phyloP scores from a whole-genome alignment of 306 rosid species.

The Cucurbita moschata region DNA sequence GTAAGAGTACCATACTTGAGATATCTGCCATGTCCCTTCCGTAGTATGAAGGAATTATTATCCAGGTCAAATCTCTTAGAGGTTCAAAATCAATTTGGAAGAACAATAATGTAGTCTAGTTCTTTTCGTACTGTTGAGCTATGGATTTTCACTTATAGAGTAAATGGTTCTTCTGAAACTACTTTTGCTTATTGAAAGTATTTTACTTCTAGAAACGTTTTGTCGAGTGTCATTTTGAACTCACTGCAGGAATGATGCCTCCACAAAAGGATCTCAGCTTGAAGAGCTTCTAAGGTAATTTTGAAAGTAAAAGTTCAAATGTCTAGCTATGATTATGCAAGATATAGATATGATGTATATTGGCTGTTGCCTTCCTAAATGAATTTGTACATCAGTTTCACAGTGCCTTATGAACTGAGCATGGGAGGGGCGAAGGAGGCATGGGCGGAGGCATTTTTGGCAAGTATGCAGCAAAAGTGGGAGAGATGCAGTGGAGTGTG shows the following conservation, averaged over 20 bases:
- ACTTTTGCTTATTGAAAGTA: background rate
- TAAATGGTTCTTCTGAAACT: background rate
- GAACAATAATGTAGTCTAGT: background rate
- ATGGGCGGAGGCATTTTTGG: slow-evolving; percentile 56
- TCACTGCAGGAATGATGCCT: slow-evolving; percentile 38
- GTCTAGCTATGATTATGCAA: background rate
- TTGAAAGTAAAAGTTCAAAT: background rate
- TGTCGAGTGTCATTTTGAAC: background rate
- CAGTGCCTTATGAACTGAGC: slow-evolving; percentile 78
- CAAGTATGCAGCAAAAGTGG: slow-evolving; percentile 49
- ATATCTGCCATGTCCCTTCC: background rate
- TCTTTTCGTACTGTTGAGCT: too few species aligned
- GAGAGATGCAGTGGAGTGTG: slow-evolving; percentile 54
- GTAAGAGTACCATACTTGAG: background rate
- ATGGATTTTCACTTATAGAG: background rate
- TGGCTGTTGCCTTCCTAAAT: background rate
- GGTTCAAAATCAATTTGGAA: background rate
- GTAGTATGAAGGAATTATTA: background rate
- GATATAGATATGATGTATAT: background rate
- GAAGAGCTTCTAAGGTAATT: slow-evolving; percentile 78
- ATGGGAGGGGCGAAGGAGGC: slow-evolving; percentile 49
- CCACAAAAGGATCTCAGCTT: slow-evolving; percentile 30
- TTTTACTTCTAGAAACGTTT: background rate
- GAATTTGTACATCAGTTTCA: slow-evolving; percentile 35
- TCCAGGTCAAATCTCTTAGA: background rate